A percentile compares a stretch with the other conserved stretches of the same genome.
Evolutionary conservation across 2,329 filamentous ascomycete genomes (phyloP).

Genomic region (Trichoderma sp.): DNA sequence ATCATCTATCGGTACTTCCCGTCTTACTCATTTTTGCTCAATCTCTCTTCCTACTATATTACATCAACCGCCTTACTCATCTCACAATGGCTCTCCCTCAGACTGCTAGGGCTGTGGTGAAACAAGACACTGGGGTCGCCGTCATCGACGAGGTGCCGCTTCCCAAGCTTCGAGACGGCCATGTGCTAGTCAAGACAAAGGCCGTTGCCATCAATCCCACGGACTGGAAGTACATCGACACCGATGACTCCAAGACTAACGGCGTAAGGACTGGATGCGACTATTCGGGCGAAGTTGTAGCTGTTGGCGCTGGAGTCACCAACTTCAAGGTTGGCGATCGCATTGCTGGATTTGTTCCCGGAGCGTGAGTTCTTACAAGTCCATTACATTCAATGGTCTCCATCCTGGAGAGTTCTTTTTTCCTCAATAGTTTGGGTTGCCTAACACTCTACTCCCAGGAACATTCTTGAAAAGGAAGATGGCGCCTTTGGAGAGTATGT

Average conservation of each 20-base stretch:
- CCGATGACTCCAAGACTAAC: not conserved
- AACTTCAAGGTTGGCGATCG: slow-evolving; percentile 47
- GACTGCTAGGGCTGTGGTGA: not conserved
- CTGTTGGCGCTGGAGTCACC: slow-evolving; percentile 42
- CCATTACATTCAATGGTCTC: not conserved
- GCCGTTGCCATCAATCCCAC: slow-evolving; percentile 37
- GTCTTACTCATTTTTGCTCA: not conserved
- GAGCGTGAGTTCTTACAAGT: slow-evolving; percentile 21
- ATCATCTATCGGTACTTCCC: not conserved
- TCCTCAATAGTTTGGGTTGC: not conserved
- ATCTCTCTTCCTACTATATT: not conserved
- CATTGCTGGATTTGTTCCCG: slow-evolving; percentile 41
- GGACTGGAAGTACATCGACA: slow-evolving; percentile 35
- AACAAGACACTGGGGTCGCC: not conserved
- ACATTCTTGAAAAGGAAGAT: slow-evolving; percentile 34
- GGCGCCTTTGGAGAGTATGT: slow-evolving; percentile 44
- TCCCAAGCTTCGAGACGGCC: slow-evolving; percentile 20
- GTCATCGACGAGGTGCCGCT: not conserved
- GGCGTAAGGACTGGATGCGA: slow-evolving; percentile 40
- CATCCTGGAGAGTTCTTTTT: not conserved
- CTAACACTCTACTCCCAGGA: not conserved
- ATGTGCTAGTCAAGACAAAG: slow-evolving; percentile 33
- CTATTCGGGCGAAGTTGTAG: slow-evolving; percentile 46
- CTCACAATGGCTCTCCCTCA: not conserved
- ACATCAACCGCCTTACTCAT: not conserved